Evolutionary conservation across 495 filamentous ascomycete species (phyloP), one percentile per base, ranked within the genome.

Genomic region (Neurospora sp.): DNA sequence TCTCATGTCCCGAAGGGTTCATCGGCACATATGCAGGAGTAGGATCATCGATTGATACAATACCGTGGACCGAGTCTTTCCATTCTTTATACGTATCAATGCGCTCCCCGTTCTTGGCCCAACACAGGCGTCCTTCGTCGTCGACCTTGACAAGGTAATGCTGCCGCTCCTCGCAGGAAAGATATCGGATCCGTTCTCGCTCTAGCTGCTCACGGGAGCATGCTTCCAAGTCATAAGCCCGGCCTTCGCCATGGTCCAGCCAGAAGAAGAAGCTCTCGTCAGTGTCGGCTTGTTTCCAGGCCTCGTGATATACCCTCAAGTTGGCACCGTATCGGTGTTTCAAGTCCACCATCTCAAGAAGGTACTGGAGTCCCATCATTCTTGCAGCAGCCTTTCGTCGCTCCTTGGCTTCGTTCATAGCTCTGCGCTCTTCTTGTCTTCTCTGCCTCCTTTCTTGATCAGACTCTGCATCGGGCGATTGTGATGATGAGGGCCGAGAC

Each of bases 251-350:
- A 70, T 92, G 83, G 79, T 98, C 94, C n/a, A 97, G 85, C 94
- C 94, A 97, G 81, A 93, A 94, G 80, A 97, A 98, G 85, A 96
- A 98, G 78, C 95, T 97, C 80, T 98, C 90, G 9, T 88, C 87
- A 0, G 92, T 94, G 12, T 91, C 85, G 3, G 87, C 83, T 72
- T 86, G 87, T 80, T 94, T 93, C 94, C 94, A 98, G 72, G 90
- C 88, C 44, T 86, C 85, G 79, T 98, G 94, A 76, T 98, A 98
- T 14, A 88, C 86, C n/a, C 91, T 86, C 41, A 97, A 82, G 76
- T 97, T 96, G 39, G 88, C 88, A 2, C 94, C 94, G 79, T 97
- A 94, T 4, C 94, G 89, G 77, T 98, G 94, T 80, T 96, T 94
- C 7, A 87, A 80, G 77, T 97, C 94, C 18, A 97, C 92, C 92